Conservation (phyloP, 352 stramenopile genomes). For the Phytopythium sindhum region DNA sequence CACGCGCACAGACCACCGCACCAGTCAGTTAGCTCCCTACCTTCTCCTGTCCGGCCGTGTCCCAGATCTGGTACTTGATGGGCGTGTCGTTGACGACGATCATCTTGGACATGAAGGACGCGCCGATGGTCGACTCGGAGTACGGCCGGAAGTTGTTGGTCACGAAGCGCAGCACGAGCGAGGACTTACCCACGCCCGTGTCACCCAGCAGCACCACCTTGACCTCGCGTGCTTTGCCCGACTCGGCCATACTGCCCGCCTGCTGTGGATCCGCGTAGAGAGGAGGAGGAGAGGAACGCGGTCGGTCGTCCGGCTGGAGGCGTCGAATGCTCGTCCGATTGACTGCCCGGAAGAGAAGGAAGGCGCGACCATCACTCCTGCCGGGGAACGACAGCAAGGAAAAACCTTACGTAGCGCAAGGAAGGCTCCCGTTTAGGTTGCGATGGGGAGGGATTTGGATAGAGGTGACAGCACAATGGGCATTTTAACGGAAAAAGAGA, state of each 20-base stretch:
- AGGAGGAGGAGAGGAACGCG: background rate
- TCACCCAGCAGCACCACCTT: slow-evolving; percentile 93
- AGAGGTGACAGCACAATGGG: background rate
- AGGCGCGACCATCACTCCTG: background rate
- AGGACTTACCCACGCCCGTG: slow-evolving; percentile 95
- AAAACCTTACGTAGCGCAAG: background rate
- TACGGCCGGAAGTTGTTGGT: slow-evolving; percentile 97
- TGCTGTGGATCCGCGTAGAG: background rate
- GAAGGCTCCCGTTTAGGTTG: background rate
- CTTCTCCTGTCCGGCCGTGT: slow-evolving; percentile 97
- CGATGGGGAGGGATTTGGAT: too few species aligned
- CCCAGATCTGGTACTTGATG: slow-evolving; percentile 98
- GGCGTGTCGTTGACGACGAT: slow-evolving; percentile 90
- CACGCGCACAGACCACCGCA: too few species aligned
- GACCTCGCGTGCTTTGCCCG: slow-evolving; percentile 75
- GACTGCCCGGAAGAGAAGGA: slow-evolving; percentile 1
- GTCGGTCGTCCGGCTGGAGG: background rate
- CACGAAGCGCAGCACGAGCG: slow-evolving; percentile 95
- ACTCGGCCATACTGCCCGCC: slow-evolving; percentile 50
- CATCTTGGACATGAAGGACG: slow-evolving; percentile 97
- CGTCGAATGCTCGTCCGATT: background rate
- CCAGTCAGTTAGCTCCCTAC: slow-evolving; percentile 15
- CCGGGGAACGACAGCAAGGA: background rate
- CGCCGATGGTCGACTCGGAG: slow-evolving; percentile 96
- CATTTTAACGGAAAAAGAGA: background rate